phyloP scores from a whole-genome alignment of 2,329 filamentous ascomycete species.

The Pestalotiopsis fici region DNA sequence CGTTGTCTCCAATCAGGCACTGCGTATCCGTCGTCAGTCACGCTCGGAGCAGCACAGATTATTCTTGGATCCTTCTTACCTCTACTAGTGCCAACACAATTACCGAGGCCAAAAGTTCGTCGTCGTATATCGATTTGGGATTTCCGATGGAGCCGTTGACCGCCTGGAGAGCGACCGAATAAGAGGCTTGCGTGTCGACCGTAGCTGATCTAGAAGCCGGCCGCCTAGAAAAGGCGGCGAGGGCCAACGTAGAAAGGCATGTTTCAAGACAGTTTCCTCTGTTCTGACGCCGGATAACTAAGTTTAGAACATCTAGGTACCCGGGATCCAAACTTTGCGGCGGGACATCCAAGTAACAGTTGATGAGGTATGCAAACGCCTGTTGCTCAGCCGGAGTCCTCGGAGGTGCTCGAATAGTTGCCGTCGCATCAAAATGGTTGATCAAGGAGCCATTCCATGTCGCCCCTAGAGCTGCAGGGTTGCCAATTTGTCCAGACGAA shows the following conservation, averaged over 20 bases:
- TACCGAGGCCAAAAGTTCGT: slow-evolving; percentile 1
- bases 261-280: not conserved
- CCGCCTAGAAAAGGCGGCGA: not conserved
- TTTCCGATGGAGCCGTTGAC: not conserved
- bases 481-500: no score
- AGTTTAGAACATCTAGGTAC: not conserved
- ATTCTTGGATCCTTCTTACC: not conserved
- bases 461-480: not conserved
- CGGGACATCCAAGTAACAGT: not conserved
- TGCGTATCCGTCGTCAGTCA: not conserved
- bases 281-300: not conserved
- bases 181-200: not conserved
- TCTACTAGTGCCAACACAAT: not conserved
- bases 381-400: not conserved
- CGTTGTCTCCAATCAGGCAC: not conserved
- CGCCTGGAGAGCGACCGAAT: not conserved
- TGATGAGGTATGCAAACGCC: not conserved
- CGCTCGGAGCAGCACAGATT: no score
- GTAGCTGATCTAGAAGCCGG: not conserved
- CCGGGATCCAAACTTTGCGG: not conserved
- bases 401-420: not conserved
- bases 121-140: not conserved
- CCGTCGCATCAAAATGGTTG: not conserved
- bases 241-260: not conserved
- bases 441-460: not conserved